Conservation (phyloP, 2,329 filamentous ascomycete genomes). For the Fusarium devonianum region DNA sequence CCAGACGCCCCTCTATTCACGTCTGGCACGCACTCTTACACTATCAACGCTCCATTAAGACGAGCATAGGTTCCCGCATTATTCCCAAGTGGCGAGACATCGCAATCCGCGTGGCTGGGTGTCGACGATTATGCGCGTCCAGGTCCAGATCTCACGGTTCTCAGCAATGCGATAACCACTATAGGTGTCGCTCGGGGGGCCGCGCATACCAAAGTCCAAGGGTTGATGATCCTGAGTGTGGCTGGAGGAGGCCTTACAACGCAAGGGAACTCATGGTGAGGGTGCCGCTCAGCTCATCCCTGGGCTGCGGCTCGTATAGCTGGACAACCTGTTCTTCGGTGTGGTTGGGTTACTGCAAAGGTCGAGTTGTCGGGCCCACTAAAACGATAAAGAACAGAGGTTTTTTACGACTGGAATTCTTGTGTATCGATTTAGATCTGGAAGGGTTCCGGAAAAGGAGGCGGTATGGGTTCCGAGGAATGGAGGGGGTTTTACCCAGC, state of each 20-base stretch:
- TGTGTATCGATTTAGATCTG: not conserved
- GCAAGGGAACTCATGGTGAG: constrained; percentile 13
- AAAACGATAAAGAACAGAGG: not conserved
- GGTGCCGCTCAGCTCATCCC: not conserved
- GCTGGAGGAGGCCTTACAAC: constrained; percentile 4
- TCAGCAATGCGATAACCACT: constrained; percentile 8
- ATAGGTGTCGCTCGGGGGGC: not conserved
- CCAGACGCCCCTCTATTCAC: not conserved
- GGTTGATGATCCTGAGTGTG: not conserved
- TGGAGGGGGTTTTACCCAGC: constrained; percentile 19
- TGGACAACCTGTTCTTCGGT: not conserved
- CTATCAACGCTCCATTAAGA: not conserved
- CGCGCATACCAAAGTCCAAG: constrained; percentile 4
- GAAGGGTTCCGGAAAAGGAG: constrained; percentile 22
- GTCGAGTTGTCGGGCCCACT: not conserved
- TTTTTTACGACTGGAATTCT: constrained; percentile 4
- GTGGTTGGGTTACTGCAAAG: constrained; percentile 6
- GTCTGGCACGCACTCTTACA: constrained; percentile 24
- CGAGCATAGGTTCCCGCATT: constrained; percentile 20
- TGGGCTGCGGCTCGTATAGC: not conserved
- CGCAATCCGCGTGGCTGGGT: constrained; percentile 22
- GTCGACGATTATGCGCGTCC: not conserved
- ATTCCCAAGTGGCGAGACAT: constrained; percentile 15
- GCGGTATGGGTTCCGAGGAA: constrained; percentile 22
- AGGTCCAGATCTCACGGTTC: not conserved